Percentiles rank a stretch among this genome's conserved stretches.
phyloP scores from a whole-genome alignment of 2,329 filamentous ascomycete species.

The Plenodomus tracheiphilus region DNA sequence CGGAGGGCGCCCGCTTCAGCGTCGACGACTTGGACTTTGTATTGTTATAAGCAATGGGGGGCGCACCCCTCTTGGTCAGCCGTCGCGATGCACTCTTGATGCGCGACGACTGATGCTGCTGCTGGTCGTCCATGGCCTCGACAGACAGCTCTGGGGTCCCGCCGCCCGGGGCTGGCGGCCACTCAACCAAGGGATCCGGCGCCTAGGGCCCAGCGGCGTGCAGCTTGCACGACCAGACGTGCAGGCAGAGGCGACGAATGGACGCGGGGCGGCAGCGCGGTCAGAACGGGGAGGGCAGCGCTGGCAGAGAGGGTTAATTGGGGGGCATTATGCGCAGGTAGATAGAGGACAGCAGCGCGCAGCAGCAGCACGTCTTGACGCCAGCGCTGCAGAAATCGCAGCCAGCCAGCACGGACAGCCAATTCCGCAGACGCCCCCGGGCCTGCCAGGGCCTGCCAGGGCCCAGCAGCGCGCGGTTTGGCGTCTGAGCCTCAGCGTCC shows the following conservation, averaged over 20 bases:
- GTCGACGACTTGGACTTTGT: conserved; percentile 14
- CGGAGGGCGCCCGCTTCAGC: conserved; percentile 22
- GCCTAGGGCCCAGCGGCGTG: not conserved
- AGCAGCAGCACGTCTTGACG: no score
- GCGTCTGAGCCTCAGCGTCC: not conserved
- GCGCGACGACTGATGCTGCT: conserved; percentile 11
- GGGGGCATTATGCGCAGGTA: not conserved
- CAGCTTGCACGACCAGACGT: not conserved
- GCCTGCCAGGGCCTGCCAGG: no score
- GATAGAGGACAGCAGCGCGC: not conserved
- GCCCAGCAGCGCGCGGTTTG: no score
- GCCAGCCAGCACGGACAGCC: conserved; percentile 4
- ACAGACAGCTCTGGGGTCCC: not conserved
- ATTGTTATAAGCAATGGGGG: conserved; percentile 23
- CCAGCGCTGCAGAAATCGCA: no score
- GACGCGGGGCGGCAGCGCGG: not conserved
- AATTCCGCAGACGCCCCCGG: not conserved
- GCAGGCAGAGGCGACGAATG: not conserved
- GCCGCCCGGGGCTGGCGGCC: conserved; percentile 4
- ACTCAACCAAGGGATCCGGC: conserved; percentile 2
- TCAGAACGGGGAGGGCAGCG: not conserved
- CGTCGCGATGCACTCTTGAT: conserved; percentile 16
- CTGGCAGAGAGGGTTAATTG: not conserved
- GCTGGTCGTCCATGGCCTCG: not conserved
- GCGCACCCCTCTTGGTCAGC: conserved; percentile 22